Evolutionary conservation across 2,329 filamentous ascomycete species (phyloP), one percentile per base, ranked within the genome.

Genomic region (Lizonia empirigonia): DNA sequence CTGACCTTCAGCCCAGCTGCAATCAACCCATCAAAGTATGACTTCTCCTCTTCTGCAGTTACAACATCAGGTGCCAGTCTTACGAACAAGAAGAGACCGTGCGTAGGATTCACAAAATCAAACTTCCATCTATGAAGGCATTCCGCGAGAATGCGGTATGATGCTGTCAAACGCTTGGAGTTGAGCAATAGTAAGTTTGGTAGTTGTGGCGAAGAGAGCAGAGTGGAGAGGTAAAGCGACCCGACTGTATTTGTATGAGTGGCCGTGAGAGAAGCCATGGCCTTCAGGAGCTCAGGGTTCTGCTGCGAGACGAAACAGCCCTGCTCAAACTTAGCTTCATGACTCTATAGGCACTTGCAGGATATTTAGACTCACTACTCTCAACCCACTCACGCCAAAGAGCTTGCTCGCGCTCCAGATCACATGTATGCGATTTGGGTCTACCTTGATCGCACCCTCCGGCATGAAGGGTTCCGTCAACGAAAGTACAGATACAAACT

Each of bases 291-390:
- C 3, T 60, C 40, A 2, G 64, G 62, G 36, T 67, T 68, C 42
- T 64, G 60, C 30, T 71, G 68, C 9, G 68, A 65, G 19, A 71
- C 47, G 10, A 69, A 35, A 35, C 68, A 71, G 24, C 68, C 68
- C 68, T 71, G 13, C 15, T 1, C 2, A 22, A 22, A n/a, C 9
- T 27, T 47, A 33, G 15, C n/a, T 56, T n/a, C 29, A 5, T 7
- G 8, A 35, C 18, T 6, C 9, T 35, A 10, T 5, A 20, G 18
- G 33, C 33, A 16, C 18, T 33, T 37, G 29, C 22, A 36, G 7
- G 5, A 12, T 26, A 26, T 24, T 8, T 3, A 16, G 6, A 58
- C 67, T 50, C 48, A 70, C 68, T 2, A 69, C 45, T 44, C 64
- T 49, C 6, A 69, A 53, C 13, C 68, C 68, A 24, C 62, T 64